Base-by-base conservation (phyloP, 108 stramenopile genomes). In the Cylindrotheca closterium region DNA sequence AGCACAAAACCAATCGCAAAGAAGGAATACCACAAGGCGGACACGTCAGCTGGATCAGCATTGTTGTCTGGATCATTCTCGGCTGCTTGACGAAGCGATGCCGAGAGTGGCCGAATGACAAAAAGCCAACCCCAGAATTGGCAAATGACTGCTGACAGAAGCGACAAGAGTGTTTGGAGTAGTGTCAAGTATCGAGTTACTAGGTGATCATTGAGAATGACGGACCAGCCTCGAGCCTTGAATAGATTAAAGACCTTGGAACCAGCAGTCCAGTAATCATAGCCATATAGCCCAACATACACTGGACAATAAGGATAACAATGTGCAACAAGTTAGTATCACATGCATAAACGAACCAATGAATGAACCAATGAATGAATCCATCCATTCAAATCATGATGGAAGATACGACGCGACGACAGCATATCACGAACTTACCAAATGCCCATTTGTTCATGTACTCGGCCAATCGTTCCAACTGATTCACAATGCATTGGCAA, bases 231-330 rank as follows among this genome's bases (percentile, higher is more conserved):
- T 7, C 85, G 70, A 17, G 63, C 65, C 31, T 47, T 51, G 46
- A 89, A 89, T 12, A 89, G 74, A 42, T 55, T 55, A 21, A 75
- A 55, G 10, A 85, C 85, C 17, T 83, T 74, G 26, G 67, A 76
- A n/a, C 89, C 91, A 21, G 88, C 82, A 21, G 79, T 70, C 37
- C 77, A 29, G 66, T 82, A 96, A 24, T 65, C 63, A 51, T 89
- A 85, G 0, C 90, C 93, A 70, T 96, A 88, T n/a, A 95, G 55
- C 52, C 87, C 92, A 47, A 82, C 78, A 32, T 84, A 88, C 2
- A 85, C 64, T 58, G 30, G 60, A 29, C 4, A 4, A 52, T 37
- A 28, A 55, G 0, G 24, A 0, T 58, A 18, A 30, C 15, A 0
- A 18, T n/a, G n/a, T n/a, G n/a, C n/a, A n/a, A n/a, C n/a, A n/a